Percentiles rank a stretch among this genome's conserved stretches.
These are phyloP conservation scores for Tulasnella sp. DNA, from an alignment of 768 basidiomycete genomes.

Conservation along the genomic window DNA sequence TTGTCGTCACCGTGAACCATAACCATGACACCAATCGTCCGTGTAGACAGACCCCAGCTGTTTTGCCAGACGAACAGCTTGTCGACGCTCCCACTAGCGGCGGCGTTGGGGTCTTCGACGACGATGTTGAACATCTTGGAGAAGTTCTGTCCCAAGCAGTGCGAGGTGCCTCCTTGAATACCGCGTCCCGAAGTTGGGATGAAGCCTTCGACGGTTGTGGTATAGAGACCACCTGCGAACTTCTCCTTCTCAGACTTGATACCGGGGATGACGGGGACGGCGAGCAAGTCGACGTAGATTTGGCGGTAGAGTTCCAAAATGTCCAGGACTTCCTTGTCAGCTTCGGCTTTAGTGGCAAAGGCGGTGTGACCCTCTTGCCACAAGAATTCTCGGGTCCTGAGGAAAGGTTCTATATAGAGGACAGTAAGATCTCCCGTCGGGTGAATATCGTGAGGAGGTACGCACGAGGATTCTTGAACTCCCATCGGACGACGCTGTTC, in stretches of 20 bases:
- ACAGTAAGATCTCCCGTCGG: not conserved
- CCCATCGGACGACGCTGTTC: constrained; percentile 99
- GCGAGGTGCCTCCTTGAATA: constrained; percentile 96
- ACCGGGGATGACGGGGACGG: constrained; percentile 94
- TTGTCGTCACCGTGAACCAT: constrained; percentile 99
- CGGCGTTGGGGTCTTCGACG: constrained; percentile 78
- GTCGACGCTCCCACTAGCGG: constrained; percentile 40
- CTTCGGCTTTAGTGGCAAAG: constrained; percentile 78
- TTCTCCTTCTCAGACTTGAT: constrained; percentile 99
- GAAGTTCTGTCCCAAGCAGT: constrained; percentile 98
- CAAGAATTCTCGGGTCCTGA: constrained; percentile 98
- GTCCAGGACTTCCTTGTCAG: constrained; percentile 82
- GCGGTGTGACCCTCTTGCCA: constrained; percentile 99
- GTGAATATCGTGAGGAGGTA: constrained; percentile 9
- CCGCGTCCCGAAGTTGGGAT: constrained; percentile 95
- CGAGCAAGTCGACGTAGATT: constrained; percentile 94
- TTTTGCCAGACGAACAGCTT: constrained; percentile 95
- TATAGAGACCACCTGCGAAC: constrained; percentile 96
- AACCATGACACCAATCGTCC: constrained; percentile 96
- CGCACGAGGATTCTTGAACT: constrained; percentile 97
- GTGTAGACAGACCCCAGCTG: constrained; percentile 96
- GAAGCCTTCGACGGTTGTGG: constrained; percentile 97
- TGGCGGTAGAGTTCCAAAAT: constrained; percentile 94
- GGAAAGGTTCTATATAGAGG: constrained; percentile 71
- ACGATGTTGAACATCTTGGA: constrained; percentile 97